Conservation (phyloP, 352 stramenopile species). For the Phytophthora macrochlamydospora region DNA sequence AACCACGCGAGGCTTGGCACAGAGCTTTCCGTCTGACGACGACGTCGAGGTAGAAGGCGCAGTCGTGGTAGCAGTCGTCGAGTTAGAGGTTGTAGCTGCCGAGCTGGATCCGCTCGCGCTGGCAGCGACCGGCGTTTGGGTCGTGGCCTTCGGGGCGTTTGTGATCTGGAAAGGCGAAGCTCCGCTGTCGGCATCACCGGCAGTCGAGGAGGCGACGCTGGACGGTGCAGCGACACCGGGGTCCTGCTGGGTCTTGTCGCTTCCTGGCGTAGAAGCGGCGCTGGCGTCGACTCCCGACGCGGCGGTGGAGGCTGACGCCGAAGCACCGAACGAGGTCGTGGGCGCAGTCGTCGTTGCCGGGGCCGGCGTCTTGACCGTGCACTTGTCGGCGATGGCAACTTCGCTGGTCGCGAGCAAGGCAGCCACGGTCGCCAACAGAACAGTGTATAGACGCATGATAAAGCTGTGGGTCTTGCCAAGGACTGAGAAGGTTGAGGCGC, state of each 20-base stretch:
- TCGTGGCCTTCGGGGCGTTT: neutral
- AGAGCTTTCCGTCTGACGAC: slow-evolving; percentile 32
- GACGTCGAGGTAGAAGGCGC: slow-evolving; percentile 11
- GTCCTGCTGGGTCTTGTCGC: slow-evolving; percentile 6
- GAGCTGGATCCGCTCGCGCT: slow-evolving; percentile 1
- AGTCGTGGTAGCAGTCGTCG: slow-evolving; percentile 4
- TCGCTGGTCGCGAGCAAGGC: slow-evolving; percentile 18
- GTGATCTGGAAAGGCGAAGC: slow-evolving; percentile 13
- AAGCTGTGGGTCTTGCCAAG: slow-evolving; percentile 13
- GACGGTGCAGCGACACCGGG: slow-evolving; percentile 14
- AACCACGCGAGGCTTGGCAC: slow-evolving; percentile 37
- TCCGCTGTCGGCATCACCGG: neutral
- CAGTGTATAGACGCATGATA: slow-evolving; percentile 28
- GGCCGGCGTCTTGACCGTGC: slow-evolving; percentile 5
- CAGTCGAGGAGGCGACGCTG: neutral
- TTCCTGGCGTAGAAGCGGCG: slow-evolving; percentile 5
- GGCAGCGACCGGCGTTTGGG: slow-evolving; percentile 3
- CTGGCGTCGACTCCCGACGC: slow-evolving; percentile 11
- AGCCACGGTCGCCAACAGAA: slow-evolving; percentile 18
- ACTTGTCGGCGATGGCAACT: slow-evolving; percentile 11
- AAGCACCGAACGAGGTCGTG: slow-evolving; percentile 2
- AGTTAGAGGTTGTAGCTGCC: slow-evolving; percentile 3
- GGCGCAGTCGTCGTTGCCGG: neutral
- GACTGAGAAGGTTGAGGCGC: slow-evolving; percentile 15
- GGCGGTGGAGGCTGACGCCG: neutral